Evolutionary conservation across 1,284 basidiomycete species (phyloP), one percentile per base, ranked within the genome.

Genomic region (Ceratobasidium sp.): DNA sequence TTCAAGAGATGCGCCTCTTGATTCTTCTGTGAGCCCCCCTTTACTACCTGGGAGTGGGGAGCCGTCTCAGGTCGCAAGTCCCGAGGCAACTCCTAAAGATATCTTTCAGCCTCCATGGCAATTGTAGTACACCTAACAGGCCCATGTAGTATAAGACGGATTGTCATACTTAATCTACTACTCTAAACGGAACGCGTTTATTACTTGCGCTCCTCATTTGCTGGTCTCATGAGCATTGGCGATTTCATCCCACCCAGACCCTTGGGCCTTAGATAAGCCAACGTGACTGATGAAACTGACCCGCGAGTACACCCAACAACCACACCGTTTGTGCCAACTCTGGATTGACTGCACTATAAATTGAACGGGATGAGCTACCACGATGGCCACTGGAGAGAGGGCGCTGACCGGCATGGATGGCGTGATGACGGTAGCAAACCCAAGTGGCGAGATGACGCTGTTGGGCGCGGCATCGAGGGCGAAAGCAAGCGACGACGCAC

Each of bases 401-500:
- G 50, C 8, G 25, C 27, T 27, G 58, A 62, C 13, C 58, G 58
- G 10, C 34, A 53, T 35, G 32, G 43, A 10, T 65, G 62, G 62
- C 62, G 62, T 22, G 62, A 65, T 31, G 62, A 65, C 22, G 29
- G 27, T 29, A 40, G 62, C n/a, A 38, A 32, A 6, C n/a, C n/a
- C 43, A 65, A 65, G 62, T 65, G 62, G 62, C 62, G 49, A 7
- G 62, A 65, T n/a, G 62, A 65, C 29, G 49, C 20, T 15, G 35
- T 49, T 17, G 34, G 31, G n/a, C 32, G 35, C 47, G 49, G 53
- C 75, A 80, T 83, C 71, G 80, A 81, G 64, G 89, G 91, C 38
- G 69, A 73, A 68, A 86, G 85, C 45, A 93, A 92, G 77, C 85
- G 91, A 71, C 83, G 91, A 25, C 64, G 54, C 31, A 55, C 54